Evolutionary conservation across 352 stramenopile species (phyloP).

Genomic region (Sclerospora graminicola): DNA sequence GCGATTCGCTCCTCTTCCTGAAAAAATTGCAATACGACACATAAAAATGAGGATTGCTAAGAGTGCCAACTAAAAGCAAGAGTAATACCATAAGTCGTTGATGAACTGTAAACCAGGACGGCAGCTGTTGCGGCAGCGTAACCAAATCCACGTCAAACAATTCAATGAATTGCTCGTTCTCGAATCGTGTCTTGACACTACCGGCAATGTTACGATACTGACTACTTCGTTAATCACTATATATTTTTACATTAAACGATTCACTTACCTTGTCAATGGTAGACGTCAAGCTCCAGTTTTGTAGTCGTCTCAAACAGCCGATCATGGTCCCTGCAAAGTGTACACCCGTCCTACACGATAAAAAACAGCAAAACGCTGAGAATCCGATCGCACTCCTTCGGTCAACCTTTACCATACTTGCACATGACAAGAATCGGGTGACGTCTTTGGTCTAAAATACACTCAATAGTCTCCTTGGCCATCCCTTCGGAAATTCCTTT

Average conservation of each 20-base stretch:
- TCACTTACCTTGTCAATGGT: slow-evolving; percentile 72
- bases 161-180: slow-evolving; percentile 87
- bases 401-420: slow-evolving; percentile 37
- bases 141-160: slow-evolving; percentile 83
- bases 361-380: background rate
- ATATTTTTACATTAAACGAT: background rate
- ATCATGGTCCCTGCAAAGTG: slow-evolving; percentile 74
- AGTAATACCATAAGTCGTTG: slow-evolving; percentile 55
- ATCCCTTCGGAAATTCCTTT: slow-evolving; percentile 70
- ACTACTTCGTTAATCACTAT: background rate
- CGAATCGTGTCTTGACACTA: slow-evolving; percentile 79
- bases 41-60: background rate
- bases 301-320: slow-evolving; percentile 65
- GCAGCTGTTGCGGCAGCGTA: slow-evolving; percentile 65
- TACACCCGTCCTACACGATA: slow-evolving; percentile 41
- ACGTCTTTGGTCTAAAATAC: slow-evolving; percentile 65
- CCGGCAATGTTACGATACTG: slow-evolving; percentile 82
- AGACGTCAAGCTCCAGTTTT: slow-evolving; percentile 81
- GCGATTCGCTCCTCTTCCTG: slow-evolving; percentile 76
- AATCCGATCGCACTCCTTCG: background rate
- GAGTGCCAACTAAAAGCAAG: background rate
- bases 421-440: slow-evolving; percentile 83
- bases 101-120: slow-evolving; percentile 73
- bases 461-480: slow-evolving; percentile 80
- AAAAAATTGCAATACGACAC: background rate